Percentiles rank a stretch among this genome's conserved stretches.
Evolutionary conservation across 352 stramenopile genomes (phyloP).

Genomic region (Pythium phragmitis): DNA sequence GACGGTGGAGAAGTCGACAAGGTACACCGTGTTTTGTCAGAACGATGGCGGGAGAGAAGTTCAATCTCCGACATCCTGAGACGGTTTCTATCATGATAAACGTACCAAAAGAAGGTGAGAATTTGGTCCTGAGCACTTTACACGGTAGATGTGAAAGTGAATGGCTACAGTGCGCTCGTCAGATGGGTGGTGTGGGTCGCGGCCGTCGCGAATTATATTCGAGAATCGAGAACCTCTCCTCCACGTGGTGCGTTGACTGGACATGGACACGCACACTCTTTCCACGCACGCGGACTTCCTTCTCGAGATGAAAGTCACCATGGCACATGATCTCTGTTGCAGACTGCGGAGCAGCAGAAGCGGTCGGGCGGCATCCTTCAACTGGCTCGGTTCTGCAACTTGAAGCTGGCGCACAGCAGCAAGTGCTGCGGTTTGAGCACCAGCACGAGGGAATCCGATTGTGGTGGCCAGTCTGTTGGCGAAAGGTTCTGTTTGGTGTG

Average conservation of each 20-base stretch:
- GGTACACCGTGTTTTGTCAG: conserved; percentile 19
- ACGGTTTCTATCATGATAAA: conserved; percentile 1
- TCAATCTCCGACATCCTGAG: neutral
- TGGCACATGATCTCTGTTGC: too few species aligned
- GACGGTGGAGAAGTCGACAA: conserved; percentile 22
- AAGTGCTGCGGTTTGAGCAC: too few species aligned
- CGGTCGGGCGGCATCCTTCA: too few species aligned
- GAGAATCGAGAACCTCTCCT: neutral
- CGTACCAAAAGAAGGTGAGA: conserved; percentile 1
- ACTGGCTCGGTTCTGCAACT: conserved; percentile 1
- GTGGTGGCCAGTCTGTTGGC: too few species aligned
- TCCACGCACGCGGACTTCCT: too few species aligned
- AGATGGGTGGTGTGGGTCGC: conserved; percentile 1
- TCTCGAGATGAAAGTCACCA: too few species aligned
- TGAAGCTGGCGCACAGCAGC: neutral
- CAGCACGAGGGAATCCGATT: too few species aligned
- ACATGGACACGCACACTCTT: neutral
- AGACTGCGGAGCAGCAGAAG: too few species aligned
- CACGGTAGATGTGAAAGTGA: neutral
- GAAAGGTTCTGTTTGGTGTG: too few species aligned
- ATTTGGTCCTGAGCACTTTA: neutral
- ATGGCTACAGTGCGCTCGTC: conserved; percentile 8
- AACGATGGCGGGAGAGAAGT: neutral
- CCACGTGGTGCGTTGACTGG: too few species aligned
- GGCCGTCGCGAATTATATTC: neutral